phyloP scores from a whole-genome alignment of 2,329 filamentous ascomycete species.

The Pseudogymnoascus sp. region DNA sequence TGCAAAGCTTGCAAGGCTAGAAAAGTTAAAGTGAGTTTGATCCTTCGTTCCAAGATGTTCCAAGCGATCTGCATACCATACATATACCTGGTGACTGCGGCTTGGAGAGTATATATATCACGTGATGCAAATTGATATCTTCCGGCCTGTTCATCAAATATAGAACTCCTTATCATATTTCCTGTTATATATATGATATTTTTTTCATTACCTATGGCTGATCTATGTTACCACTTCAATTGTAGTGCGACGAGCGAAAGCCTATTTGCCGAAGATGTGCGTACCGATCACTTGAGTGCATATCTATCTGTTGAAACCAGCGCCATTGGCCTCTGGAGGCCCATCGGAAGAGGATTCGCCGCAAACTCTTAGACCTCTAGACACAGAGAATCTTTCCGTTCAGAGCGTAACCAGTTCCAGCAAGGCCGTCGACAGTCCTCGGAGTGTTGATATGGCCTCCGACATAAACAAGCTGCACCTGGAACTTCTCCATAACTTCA shows the following conservation, averaged over 20 bases:
- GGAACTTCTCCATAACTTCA: constrained; percentile 45
- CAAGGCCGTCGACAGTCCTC: not conserved
- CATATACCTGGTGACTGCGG: not conserved
- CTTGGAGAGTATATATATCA: not conserved
- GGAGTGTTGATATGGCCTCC: not conserved
- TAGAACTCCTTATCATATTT: not conserved
- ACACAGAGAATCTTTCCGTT: not conserved
- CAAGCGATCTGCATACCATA: not conserved
- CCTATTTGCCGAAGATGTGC: constrained; percentile 34
- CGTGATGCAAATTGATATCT: not conserved
- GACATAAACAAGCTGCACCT: constrained; percentile 35
- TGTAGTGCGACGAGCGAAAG: constrained; percentile 33
- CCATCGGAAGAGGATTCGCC: constrained; percentile 10
- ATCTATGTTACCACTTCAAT: not conserved
- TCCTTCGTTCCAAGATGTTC: not conserved
- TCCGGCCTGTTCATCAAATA: not conserved
- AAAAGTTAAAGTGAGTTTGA: constrained; percentile 32
- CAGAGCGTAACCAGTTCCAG: not conserved
- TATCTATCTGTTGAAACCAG: constrained; percentile 26
- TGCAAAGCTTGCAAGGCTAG: constrained; percentile 32
- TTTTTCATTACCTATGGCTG: not conserved
- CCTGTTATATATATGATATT: not conserved
- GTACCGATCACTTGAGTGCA: constrained; percentile 33
- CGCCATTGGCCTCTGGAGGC: constrained; percentile 10
- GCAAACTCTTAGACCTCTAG: not conserved